Evolutionary conservation across 1,284 basidiomycete species (phyloP).

Genomic region (Sutorius eximius): DNA sequence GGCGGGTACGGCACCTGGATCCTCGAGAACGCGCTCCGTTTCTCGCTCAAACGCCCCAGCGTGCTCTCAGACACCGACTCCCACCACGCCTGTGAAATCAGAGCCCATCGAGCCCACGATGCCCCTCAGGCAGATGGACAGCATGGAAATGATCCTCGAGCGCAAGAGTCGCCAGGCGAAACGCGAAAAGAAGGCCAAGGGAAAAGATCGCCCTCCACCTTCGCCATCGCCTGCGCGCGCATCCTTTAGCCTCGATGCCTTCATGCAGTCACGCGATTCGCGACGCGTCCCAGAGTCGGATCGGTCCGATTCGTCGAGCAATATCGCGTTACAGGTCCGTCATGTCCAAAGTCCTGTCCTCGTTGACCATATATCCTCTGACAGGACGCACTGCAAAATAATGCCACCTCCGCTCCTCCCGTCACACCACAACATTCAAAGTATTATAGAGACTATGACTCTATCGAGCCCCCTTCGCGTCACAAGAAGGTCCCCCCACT

Average conservation of each 20-base stretch:
- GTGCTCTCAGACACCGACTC: conserved; percentile 38
- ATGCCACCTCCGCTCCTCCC: conserved; percentile 32
- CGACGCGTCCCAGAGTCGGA: conserved; percentile 39
- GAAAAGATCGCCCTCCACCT: conserved; percentile 45
- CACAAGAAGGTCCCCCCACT: conserved; percentile 34
- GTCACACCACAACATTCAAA: conserved; percentile 55
- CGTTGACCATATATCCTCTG: conserved; percentile 24
- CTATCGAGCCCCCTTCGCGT: conserved; percentile 41
- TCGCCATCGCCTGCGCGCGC: conserved; percentile 53
- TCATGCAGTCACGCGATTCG: conserved; percentile 56
- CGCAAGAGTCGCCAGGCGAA: conserved; percentile 56
- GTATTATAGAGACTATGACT: conserved; percentile 59
- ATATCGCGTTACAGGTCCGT: conserved; percentile 35
- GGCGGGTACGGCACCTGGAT: conserved; percentile 37
- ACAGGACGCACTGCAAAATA: conserved; percentile 34
- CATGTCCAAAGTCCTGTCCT: conserved; percentile 6
- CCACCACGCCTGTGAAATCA: conserved; percentile 58
- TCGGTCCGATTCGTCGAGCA: conserved; percentile 30
- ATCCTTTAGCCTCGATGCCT: conserved; percentile 44
- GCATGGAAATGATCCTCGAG: conserved; percentile 73
- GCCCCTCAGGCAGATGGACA: conserved; percentile 58
- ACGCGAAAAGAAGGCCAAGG: conserved; percentile 50
- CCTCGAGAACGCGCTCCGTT: conserved; percentile 49
- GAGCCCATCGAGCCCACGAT: conserved; percentile 51
- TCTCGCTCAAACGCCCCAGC: conserved; percentile 49